phyloP scores from a whole-genome alignment of 345 rosid genomes.

The Populus tremula region DNA sequence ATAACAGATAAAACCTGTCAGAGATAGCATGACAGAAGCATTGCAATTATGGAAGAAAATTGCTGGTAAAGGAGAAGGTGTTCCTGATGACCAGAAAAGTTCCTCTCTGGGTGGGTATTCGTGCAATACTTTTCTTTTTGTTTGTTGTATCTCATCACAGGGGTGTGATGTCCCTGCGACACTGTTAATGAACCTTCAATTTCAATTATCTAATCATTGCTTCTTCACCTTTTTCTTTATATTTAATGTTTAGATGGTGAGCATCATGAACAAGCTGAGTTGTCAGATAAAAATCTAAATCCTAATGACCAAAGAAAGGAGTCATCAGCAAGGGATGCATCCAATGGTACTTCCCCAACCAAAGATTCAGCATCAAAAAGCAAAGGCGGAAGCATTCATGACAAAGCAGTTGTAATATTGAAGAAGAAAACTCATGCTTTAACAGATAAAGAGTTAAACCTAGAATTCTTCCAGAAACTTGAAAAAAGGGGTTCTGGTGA shows the following conservation, averaged over 20 bases:
- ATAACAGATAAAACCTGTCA: slow-evolving; percentile 84
- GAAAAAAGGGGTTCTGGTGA: slow-evolving; percentile 71
- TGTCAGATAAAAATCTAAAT: slow-evolving; percentile 42
- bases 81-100: slow-evolving; percentile 55
- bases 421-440: slow-evolving; percentile 86
- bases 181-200: not conserved
- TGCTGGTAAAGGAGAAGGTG: slow-evolving; percentile 73
- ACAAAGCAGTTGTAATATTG: slow-evolving; percentile 74
- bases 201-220: slow-evolving; percentile 10
- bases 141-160: too few species aligned
- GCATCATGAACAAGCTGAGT: slow-evolving; percentile 34
- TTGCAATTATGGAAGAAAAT: slow-evolving; percentile 86
- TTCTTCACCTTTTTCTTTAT: slow-evolving; percentile 1
- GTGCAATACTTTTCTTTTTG: not conserved
- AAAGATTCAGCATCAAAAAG: slow-evolving; percentile 53
- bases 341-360: slow-evolving; percentile 45
- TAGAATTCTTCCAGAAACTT: slow-evolving; percentile 94
- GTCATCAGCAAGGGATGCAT: slow-evolving; percentile 45
- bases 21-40: slow-evolving; percentile 95
- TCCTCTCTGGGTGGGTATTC: slow-evolving; percentile 51
- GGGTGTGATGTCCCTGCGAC: fast-evolving
- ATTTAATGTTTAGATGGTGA: slow-evolving; percentile 35
- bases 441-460: slow-evolving; percentile 81
- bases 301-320: slow-evolving; percentile 39
- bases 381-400: slow-evolving; percentile 63